phyloP scores from a whole-genome alignment of 1,284 basidiomycete genomes.

The Leccinum ponderosum region DNA sequence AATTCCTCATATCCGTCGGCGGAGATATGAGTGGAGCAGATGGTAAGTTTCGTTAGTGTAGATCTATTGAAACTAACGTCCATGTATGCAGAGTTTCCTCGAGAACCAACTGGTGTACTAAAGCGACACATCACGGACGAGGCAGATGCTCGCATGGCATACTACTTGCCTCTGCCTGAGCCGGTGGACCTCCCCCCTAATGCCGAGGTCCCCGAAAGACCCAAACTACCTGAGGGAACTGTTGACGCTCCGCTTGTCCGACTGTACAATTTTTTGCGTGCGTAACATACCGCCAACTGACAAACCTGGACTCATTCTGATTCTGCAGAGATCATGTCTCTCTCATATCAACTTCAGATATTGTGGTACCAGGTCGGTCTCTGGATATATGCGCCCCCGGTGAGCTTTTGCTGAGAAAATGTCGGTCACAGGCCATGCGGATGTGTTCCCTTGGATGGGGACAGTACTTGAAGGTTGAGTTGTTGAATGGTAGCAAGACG shows the following conservation, averaged over 20 bases:
- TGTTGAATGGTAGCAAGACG: constrained; percentile 63
- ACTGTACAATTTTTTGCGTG: constrained; percentile 80
- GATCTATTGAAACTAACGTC: constrained; percentile 1
- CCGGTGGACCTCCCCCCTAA: constrained; percentile 42
- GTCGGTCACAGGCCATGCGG: constrained; percentile 56
- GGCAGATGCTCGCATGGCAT: constrained; percentile 63
- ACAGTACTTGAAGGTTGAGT: constrained; percentile 63
- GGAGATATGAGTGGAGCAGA: constrained; percentile 71
- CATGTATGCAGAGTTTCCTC: constrained; percentile 60
- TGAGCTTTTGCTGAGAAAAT: background rate
- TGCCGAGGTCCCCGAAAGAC: constrained; percentile 47
- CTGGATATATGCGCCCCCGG: background rate
- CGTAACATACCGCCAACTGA: constrained; percentile 29
- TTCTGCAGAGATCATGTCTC: constrained; percentile 73
- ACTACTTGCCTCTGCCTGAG: constrained; percentile 54
- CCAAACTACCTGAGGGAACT: constrained; percentile 57
- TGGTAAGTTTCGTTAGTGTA: constrained; percentile 41
- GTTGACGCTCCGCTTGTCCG: constrained; percentile 78
- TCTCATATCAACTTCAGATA: constrained; percentile 84
- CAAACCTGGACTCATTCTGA: constrained; percentile 3
- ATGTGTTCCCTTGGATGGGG: constrained; percentile 80
- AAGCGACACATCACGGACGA: constrained; percentile 72
- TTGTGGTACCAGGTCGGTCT: constrained; percentile 69
- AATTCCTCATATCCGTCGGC: constrained; percentile 75
- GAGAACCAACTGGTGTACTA: constrained; percentile 59